Conservation (phyloP, 1,284 basidiomycete genomes). For the Leccinum insolens region DNA sequence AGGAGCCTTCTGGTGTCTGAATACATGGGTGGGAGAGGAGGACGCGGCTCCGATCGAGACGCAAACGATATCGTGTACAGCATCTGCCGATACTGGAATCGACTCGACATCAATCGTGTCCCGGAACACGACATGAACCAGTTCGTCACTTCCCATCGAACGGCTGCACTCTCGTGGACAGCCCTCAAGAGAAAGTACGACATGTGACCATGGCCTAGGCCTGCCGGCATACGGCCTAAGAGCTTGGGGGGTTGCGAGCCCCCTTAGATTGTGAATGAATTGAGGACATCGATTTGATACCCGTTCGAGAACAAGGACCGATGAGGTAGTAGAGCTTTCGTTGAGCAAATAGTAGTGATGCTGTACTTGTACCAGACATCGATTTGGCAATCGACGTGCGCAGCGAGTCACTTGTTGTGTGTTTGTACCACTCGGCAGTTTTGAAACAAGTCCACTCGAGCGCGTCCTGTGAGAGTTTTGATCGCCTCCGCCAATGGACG, state of each 20-base stretch:
- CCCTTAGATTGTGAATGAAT: background rate
- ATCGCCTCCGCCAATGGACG: too few species aligned
- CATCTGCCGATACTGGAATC: slow-evolving; percentile 72
- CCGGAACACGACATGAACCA: slow-evolving; percentile 79
- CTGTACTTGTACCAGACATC: slow-evolving; percentile 16
- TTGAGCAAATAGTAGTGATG: slow-evolving; percentile 18
- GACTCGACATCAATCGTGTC: slow-evolving; percentile 78
- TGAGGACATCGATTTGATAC: slow-evolving; percentile 32
- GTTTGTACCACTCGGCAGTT: background rate
- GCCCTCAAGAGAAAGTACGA: slow-evolving; percentile 74
- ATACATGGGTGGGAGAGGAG: slow-evolving; percentile 34
- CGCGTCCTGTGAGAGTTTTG: background rate
- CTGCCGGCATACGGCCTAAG: slow-evolving; percentile 1
- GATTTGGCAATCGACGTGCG: slow-evolving; percentile 15
- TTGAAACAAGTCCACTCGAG: background rate
- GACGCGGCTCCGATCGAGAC: slow-evolving; percentile 66
- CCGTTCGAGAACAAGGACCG: slow-evolving; percentile 18
- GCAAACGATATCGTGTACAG: slow-evolving; percentile 73
- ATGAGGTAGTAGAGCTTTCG: slow-evolving; percentile 19
- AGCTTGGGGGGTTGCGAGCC: background rate
- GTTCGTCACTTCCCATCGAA: slow-evolving; percentile 58
- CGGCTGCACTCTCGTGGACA: slow-evolving; percentile 65
- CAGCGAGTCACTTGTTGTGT: slow-evolving; percentile 1
- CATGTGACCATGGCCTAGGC: slow-evolving; percentile 33
- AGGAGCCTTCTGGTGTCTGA: slow-evolving; percentile 50